A percentile compares a stretch with the other conserved stretches of the same genome.
phyloP scores from a whole-genome alignment of 768 basidiomycete genomes.

The Multifurca ochricompacta region DNA sequence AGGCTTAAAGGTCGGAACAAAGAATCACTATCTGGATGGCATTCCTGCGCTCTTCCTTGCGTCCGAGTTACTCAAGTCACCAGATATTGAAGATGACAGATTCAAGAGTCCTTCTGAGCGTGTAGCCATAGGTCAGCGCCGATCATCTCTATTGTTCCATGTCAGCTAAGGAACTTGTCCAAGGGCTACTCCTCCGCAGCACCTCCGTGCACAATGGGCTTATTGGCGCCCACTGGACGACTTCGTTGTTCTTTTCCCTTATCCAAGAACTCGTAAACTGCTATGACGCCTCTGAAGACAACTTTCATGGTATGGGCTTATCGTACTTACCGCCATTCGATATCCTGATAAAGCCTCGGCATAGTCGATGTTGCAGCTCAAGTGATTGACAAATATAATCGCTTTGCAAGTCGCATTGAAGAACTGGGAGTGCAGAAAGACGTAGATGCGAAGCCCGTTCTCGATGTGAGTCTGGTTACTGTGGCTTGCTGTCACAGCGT shows the following conservation, averaged over 20 bases:
- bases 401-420: conserved; percentile 51
- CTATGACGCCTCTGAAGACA: conserved; percentile 37
- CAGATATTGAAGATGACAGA: conserved; percentile 29
- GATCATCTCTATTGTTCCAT: not conserved
- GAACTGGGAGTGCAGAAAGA: conserved; percentile 50
- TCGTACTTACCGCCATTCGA: conserved; percentile 14
- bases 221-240: conserved; percentile 62
- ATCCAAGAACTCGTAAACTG: conserved; percentile 57
- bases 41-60: conserved; percentile 60
- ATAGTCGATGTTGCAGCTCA: conserved; percentile 38
- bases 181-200: conserved; percentile 64
- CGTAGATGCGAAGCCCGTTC: conserved; percentile 63
- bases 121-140: conserved; percentile 47
- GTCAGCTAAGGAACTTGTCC: not conserved
- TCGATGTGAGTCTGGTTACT: conserved; percentile 53
- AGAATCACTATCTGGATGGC: conserved; percentile 71
- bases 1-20: conserved; percentile 74
- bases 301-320: conserved; percentile 37
- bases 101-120: conserved; percentile 41
- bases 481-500: not conserved
- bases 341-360: conserved; percentile 16
- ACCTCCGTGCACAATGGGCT: conserved; percentile 54
- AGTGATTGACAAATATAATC: conserved; percentile 58
- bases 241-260: conserved; percentile 66
- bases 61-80: conserved; percentile 35